Base-by-base conservation (phyloP, 208 protist species). In the Crithidia brevicula region DNA sequence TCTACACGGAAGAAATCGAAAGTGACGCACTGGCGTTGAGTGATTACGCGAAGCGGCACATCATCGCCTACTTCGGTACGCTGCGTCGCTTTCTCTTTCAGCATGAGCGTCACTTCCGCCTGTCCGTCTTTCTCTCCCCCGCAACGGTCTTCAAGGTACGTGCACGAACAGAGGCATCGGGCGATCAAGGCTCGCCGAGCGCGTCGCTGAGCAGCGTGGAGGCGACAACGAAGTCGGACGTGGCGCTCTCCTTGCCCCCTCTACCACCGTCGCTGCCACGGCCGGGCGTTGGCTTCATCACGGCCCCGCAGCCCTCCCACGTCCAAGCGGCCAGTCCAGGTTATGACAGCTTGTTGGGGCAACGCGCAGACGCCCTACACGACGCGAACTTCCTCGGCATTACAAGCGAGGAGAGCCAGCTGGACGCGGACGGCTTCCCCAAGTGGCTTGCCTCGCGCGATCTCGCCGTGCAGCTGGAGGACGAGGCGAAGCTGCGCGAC, bases 51-150 rank as follows among this genome's bases (percentile, higher is more conserved):
- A 72, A 72, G 46, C 64, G 40, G 13, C 20, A 40, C 63, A 72
- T 77, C 58, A 64, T 77, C 38, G 54, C 63, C 36, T 38, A 71
- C 63, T 71, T 71, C 22, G 71, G 71, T 13, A 77, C 64, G 6
- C 47, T 77, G 47, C 72, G 72, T 4, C 57, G 50, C 27, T 77
- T 77, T 36, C 30, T 77, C 10, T 69, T 27, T 22, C 57, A 61
- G n/a, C 72, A 77, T 40, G 49, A 54, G 49, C 0, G 4, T 6
- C 8, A 34, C 11, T 67, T 72, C 25, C 50, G 40, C 13, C 64
- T 70, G 0, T 61, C 52, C 1, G 46, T 59, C 3, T 40, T 57
- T 57, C 10, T 30, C 27, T 33, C 47, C 2, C 18, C 18, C 8
- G 22, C 46, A 20, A 52, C 46, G 46, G 3, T 46, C 15, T 66